These are phyloP conservation scores for Solanum medicagineum DNA, from an alignment of 257 asterid species.

Conservation along the genomic window DNA sequence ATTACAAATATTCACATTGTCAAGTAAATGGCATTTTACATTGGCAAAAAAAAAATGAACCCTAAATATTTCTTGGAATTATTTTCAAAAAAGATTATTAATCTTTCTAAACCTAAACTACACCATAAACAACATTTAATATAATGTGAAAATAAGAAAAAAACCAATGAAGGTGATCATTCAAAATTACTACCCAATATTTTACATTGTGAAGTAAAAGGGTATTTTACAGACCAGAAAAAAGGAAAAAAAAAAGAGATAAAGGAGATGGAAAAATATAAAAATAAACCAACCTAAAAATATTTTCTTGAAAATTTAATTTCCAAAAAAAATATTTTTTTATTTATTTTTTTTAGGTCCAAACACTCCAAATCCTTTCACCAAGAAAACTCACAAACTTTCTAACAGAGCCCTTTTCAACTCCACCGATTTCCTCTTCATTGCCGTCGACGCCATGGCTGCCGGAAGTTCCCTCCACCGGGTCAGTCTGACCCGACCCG, in stretches of 20 bases:
- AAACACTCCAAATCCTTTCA: constrained; percentile 64
- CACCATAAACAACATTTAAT: not conserved
- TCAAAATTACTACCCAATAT: constrained; percentile 1
- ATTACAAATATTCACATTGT: not conserved
- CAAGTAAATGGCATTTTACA: not conserved
- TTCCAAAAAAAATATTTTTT: not conserved
- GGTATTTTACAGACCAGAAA: not conserved
- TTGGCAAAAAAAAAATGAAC: not conserved
- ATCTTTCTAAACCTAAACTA: not conserved
- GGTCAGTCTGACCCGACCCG: constrained; percentile 6
- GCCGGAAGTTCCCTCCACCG: constrained; percentile 10
- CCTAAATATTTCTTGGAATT: not conserved
- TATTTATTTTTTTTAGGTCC: constrained; percentile 20
- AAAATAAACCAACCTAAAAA: constrained; percentile 9
- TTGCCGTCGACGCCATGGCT: not conserved
- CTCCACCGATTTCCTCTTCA: constrained; percentile 6
- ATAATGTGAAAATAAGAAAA: not conserved
- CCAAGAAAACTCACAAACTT: constrained; percentile 56
- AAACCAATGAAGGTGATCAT: not conserved
- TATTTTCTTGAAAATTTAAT: not conserved
- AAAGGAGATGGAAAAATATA: not conserved
- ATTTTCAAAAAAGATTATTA: not conserved
- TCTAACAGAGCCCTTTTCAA: constrained; percentile 45
- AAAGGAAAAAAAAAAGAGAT: not conserved
- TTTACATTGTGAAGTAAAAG: not conserved